A percentile compares a stretch with the other conserved stretches of the same genome.
Evolutionary conservation across 2,329 filamentous ascomycete species (phyloP).

Genomic region (Penicillium decumbens): DNA sequence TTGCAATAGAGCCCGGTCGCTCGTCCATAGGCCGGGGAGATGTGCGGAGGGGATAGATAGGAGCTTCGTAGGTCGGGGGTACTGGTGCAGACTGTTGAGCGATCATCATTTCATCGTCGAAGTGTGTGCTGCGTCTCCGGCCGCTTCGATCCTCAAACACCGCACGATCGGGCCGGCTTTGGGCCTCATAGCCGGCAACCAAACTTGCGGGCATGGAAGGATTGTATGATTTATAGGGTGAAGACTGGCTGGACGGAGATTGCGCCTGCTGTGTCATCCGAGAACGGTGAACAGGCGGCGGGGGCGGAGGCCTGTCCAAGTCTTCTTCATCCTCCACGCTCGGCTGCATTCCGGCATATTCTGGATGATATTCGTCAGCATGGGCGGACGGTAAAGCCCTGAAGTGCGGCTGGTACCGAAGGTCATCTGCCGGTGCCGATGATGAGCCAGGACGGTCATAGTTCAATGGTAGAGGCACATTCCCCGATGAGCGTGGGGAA

Average conservation of each 20-base stretch:
- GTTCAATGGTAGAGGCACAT: conserved; percentile 16
- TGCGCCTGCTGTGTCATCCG: conserved; percentile 24
- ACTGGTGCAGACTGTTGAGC: conserved; percentile 12
- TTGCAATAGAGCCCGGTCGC: conserved; percentile 21
- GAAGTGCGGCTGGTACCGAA: conserved; percentile 25
- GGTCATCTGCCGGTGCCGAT: conserved; percentile 17
- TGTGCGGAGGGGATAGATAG: conserved; percentile 27
- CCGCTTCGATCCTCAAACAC: conserved; percentile 26
- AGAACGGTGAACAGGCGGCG: conserved; percentile 36
- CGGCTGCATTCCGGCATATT: conserved; percentile 46
- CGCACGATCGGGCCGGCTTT: conserved; percentile 28
- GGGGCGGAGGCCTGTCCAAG: conserved; percentile 32
- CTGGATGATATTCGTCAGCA: conserved; percentile 30
- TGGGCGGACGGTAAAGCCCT: conserved; percentile 24
- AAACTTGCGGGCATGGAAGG: conserved; percentile 39
- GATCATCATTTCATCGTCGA: conserved; percentile 27
- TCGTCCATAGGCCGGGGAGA: conserved; percentile 29
- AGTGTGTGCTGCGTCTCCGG: conserved; percentile 25
- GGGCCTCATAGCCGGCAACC: conserved; percentile 40
- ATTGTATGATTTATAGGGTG: conserved; percentile 23
- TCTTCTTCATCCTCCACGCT: conserved; percentile 46
- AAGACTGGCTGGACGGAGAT: conserved; percentile 24
- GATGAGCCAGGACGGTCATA: conserved; percentile 15
- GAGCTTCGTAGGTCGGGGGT: conserved; percentile 18
- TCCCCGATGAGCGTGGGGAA: conserved; percentile 14